Conservation (phyloP, 306 rosid species). For the Casuarina cunninghamiana region DNA sequence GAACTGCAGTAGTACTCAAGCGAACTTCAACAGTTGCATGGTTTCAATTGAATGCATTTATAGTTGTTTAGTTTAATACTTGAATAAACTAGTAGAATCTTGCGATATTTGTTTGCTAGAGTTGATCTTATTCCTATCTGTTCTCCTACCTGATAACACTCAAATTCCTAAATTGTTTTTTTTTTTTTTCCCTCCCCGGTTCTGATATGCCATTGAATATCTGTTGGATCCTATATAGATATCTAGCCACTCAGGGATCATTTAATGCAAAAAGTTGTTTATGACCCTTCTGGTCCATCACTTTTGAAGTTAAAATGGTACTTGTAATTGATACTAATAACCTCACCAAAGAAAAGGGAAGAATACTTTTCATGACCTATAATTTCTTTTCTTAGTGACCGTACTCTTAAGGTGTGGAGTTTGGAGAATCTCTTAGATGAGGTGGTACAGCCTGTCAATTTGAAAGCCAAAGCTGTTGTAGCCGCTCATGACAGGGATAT, state of each 20-base stretch:
- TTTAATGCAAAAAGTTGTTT: background rate
- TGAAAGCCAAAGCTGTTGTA: conserved; percentile 88
- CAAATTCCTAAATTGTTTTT: background rate
- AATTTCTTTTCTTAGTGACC: conserved; percentile 59
- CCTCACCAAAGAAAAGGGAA: too few species aligned
- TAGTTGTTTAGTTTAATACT: background rate
- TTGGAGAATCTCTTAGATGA: conserved; percentile 57
- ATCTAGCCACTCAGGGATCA: background rate
- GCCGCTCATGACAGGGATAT: conserved; percentile 98
- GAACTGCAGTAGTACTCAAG: background rate
- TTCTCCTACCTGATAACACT: background rate
- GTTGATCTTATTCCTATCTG: background rate
- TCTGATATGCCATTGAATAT: background rate
- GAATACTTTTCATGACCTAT: conserved; percentile 13
- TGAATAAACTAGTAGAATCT: background rate
- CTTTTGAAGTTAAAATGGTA: background rate
- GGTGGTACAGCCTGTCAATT: conserved; percentile 43
- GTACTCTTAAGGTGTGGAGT: conserved; percentile 92
- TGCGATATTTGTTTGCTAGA: background rate
- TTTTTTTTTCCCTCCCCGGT: background rate
- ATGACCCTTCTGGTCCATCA: background rate
- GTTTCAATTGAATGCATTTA: background rate
- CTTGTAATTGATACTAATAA: background rate
- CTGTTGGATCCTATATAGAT: background rate
- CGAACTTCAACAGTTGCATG: background rate